Conservation (phyloP, 2,329 filamentous ascomycete species). For the Westerdykella ornata region DNA sequence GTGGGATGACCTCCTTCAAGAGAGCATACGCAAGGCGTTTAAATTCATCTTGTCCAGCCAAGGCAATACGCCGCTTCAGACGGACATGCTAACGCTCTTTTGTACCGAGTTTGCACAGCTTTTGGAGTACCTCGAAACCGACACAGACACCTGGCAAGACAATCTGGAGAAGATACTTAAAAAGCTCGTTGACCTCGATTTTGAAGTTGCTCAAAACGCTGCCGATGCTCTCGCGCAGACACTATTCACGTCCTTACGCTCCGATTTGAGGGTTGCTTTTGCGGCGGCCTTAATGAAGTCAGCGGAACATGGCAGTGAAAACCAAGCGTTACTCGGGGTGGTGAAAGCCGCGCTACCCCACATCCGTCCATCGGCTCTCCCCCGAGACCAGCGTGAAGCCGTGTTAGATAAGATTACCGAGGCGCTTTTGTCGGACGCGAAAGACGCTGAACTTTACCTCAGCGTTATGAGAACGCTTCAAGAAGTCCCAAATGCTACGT, state of each 20-base stretch:
- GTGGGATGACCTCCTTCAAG: constrained; percentile 14
- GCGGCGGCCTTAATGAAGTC: constrained; percentile 14
- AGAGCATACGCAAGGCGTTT: constrained; percentile 17
- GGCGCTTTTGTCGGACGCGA: constrained; percentile 8
- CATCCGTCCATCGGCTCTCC: constrained; percentile 19
- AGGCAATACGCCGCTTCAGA: constrained; percentile 13
- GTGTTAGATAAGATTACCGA: constrained; percentile 25
- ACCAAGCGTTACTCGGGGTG: constrained; percentile 5
- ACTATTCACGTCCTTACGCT: constrained; percentile 16
- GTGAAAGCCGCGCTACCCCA: constrained; percentile 17
- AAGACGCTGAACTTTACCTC: constrained; percentile 10
- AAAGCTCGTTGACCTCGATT: constrained; percentile 11
- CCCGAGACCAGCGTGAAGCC: constrained; percentile 28
- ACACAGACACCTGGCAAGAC: constrained; percentile 10
- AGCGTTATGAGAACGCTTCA: constrained; percentile 29
- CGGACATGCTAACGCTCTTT: constrained; percentile 19
- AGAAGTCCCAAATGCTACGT: constrained; percentile 31
- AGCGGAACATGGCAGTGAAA: constrained; percentile 6
- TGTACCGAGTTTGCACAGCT: constrained; percentile 22
- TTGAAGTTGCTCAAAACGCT: neutral
- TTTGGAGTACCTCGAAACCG: constrained; percentile 15
- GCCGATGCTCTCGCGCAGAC: constrained; percentile 16
- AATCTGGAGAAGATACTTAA: constrained; percentile 16
- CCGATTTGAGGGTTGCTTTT: constrained; percentile 16
- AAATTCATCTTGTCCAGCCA: constrained; percentile 14